A percentile compares a stretch with the other conserved stretches of the same genome.
Conservation (phyloP, 371 early-diverging fungal genomes). For the Funneliformis caledonium region DNA sequence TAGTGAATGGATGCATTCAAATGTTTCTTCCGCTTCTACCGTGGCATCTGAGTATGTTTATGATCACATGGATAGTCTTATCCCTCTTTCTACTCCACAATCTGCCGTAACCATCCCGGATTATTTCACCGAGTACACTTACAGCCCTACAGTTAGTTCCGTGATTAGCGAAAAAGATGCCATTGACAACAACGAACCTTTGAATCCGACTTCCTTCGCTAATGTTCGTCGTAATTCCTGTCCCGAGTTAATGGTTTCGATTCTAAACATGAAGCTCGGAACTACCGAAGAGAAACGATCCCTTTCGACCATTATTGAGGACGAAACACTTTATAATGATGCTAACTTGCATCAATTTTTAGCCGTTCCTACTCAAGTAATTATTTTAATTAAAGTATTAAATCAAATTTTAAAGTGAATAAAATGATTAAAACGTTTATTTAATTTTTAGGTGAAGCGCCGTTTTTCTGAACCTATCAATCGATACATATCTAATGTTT, state of each 20-base stretch:
- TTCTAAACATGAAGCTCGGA: slow-evolving; percentile 30
- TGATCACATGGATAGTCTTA: slow-evolving; percentile 26
- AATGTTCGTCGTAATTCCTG: slow-evolving; percentile 39
- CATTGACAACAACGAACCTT: slow-evolving; percentile 7
- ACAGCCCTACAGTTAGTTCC: slow-evolving; percentile 38
- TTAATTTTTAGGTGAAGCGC: background rate
- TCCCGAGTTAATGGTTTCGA: slow-evolving; percentile 39
- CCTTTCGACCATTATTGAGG: slow-evolving; percentile 38
- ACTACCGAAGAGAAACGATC: slow-evolving; percentile 34
- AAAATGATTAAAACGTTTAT: background rate
- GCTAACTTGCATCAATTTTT: slow-evolving; percentile 28
- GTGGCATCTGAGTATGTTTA: slow-evolving; percentile 28
- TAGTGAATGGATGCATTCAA: slow-evolving; percentile 17
- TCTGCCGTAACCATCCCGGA: slow-evolving; percentile 38
- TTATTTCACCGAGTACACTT: slow-evolving; percentile 34
- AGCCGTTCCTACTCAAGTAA: slow-evolving; percentile 33
- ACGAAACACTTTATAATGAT: slow-evolving; percentile 37
- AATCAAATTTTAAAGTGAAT: background rate
- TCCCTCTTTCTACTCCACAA: slow-evolving; percentile 31
- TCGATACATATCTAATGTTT: background rate
- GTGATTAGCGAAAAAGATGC: slow-evolving; percentile 36
- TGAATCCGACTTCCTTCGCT: slow-evolving; percentile 1
- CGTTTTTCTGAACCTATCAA: slow-evolving; percentile 36
- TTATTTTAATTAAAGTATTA: background rate
- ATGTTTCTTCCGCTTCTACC: slow-evolving; percentile 24